Base-by-base conservation (phyloP, 805 yeast species). In the Candida yuanshanica region DNA sequence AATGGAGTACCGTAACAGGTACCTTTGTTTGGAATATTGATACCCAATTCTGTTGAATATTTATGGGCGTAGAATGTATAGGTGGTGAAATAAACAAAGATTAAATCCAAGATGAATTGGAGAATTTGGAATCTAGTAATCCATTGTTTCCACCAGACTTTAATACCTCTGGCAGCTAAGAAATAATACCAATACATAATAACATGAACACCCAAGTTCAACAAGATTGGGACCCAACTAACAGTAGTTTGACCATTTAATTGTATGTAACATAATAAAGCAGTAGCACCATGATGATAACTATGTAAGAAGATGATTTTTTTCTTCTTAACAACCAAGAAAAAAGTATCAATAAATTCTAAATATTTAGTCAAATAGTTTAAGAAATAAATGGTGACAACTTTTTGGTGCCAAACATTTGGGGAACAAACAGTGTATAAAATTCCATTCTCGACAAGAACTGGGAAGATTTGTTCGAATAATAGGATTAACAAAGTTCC, bases 61-160 rank as follows among this genome's bases (percentile, higher is more conserved):
- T 72, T 74, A 62, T 71, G 70, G 31, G 93, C 90, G 62, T 85
- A 88, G 69, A 83, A 89, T 48, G 96, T 83, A 69, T 87, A 91
- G 42, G 95, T 83, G 38, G 96, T 96, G 65, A 86, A 89, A 73
- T 89, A 93, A 50, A 93, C 95, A 62, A 91, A 90, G 33, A 74
- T 79, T 59, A 91, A 76, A 65, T 91, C 99, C 59, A 91, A 73
- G 52, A 91, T 68, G 61, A 91, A 91, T 70, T 91, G 99, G 57
- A 86, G 70, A 68, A 91, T 91, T 72, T 91, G 99, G 73, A 87
- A 81, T 51, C 95, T 77, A 42, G 99, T 91, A 52, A 91, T 96
- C 96, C 96, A 91, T 71, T 90, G 95, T 70, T 93, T 91, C 99
- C 99, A 91, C 97, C 97, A 90, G 41, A 91, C 96, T 58, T 87